Percentiles rank a stretch among this genome's conserved stretches.
Conservation (phyloP, 2,329 filamentous ascomycete species). For the Colletotrichum lini region DNA sequence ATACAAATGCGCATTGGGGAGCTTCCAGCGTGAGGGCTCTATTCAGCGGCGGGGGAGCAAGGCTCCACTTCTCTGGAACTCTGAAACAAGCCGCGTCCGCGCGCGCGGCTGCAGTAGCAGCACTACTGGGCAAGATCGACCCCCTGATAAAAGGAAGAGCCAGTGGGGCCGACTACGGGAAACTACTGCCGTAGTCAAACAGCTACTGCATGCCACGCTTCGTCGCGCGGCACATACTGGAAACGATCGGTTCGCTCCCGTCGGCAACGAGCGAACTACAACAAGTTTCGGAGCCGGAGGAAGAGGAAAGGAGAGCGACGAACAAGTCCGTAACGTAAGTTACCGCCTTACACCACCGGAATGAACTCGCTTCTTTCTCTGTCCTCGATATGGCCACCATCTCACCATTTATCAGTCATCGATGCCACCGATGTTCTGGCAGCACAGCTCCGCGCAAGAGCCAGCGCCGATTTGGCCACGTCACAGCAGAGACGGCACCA, state of each 20-base stretch:
- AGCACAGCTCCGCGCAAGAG: not conserved
- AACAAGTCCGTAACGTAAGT: too few species aligned
- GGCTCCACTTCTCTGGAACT: not conserved
- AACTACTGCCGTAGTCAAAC: constrained; percentile 13
- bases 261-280: too few species aligned
- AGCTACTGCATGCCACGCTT: not conserved
- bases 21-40: not conserved
- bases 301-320: too few species aligned
- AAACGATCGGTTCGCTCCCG: not conserved
- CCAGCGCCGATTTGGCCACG: constrained; percentile 12
- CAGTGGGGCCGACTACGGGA: constrained; percentile 2
- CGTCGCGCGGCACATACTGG: not conserved
- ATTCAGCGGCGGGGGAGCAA: not conserved
- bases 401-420: not conserved
- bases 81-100: constrained; percentile 40
- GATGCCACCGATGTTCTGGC: not conserved
- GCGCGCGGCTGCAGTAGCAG: constrained; percentile 4
- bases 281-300: too few species aligned
- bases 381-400: not conserved
- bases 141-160: not conserved
- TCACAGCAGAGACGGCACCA: constrained; percentile 22
- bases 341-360: not conserved
- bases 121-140: not conserved
- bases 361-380: too few species aligned
- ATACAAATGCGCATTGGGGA: not conserved